Evolutionary conservation across 169 alveolate species (phyloP).

Genomic region (Ichthyophthirius multifiliis): DNA sequence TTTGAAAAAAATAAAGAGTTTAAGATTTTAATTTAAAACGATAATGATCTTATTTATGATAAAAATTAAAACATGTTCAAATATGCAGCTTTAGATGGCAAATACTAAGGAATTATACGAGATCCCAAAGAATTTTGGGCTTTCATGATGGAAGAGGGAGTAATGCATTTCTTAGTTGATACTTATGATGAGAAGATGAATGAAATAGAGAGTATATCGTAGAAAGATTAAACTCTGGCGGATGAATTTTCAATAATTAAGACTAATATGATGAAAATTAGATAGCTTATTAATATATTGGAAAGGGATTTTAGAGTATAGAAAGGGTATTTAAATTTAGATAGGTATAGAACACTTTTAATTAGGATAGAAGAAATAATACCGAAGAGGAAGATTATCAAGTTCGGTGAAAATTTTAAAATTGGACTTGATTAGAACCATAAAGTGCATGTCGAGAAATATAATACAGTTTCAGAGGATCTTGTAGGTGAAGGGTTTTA

Average conservation of each 20-base stretch:
- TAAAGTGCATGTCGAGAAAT: not conserved
- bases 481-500: not conserved
- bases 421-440: not conserved
- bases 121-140: slow-evolving; percentile 39
- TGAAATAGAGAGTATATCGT: not conserved
- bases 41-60: not conserved
- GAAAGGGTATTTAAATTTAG: slow-evolving; percentile 22
- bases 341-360: slow-evolving; percentile 22
- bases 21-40: not conserved
- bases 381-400: slow-evolving; percentile 32
- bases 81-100: not conserved
- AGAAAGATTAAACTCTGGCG: slow-evolving; percentile 10
- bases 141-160: slow-evolving; percentile 22
- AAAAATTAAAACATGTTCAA: not conserved
- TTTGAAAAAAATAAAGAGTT: not conserved
- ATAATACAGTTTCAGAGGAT: slow-evolving; percentile 2
- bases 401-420: slow-evolving; percentile 34
- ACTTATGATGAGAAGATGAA: slow-evolving; percentile 39
- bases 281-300: slow-evolving; percentile 10
- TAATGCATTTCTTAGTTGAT: slow-evolving; percentile 28
- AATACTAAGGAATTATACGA: slow-evolving; percentile 13
- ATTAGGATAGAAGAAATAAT: slow-evolving; percentile 31
- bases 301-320: slow-evolving; percentile 36
- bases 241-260: slow-evolving; percentile 43
- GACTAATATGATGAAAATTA: slow-evolving; percentile 19